Percentiles rank a stretch among this genome's conserved stretches.
phyloP scores from a whole-genome alignment of 2,329 filamentous ascomycete species.

The Geosmithia morbida region DNA sequence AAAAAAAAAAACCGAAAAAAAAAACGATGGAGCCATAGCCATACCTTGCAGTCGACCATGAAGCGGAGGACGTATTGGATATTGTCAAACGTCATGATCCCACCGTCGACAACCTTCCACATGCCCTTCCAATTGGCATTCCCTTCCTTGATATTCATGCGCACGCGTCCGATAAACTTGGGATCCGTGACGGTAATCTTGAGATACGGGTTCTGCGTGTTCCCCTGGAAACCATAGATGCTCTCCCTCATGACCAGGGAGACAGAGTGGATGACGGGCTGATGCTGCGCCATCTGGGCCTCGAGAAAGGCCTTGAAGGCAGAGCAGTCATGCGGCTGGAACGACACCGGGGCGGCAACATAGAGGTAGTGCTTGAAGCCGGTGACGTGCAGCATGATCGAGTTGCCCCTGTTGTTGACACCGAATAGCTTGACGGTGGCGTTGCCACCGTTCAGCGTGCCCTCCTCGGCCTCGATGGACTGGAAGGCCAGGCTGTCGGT shows the following conservation, averaged over 20 bases:
- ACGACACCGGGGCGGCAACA: constrained; percentile 72
- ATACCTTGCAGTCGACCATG: constrained; percentile 89
- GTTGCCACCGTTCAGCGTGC: constrained; percentile 60
- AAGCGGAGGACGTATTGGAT: constrained; percentile 92
- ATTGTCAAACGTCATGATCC: constrained; percentile 85
- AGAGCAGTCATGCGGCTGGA: constrained; percentile 64
- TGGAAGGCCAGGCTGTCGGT: constrained; percentile 74
- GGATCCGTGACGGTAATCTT: constrained; percentile 90
- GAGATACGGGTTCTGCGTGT: constrained; percentile 78
- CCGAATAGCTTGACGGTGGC: constrained; percentile 85
- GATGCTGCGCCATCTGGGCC: constrained; percentile 56
- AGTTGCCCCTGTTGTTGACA: constrained; percentile 72
- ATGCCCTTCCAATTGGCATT: constrained; percentile 80
- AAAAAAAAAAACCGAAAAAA: not conserved
- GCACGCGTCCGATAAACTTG: constrained; percentile 65
- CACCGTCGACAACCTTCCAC: constrained; percentile 58
- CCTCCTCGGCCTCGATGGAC: constrained; percentile 90
- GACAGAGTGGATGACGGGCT: constrained; percentile 65
- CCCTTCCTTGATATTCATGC: constrained; percentile 59
- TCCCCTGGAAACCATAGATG: constrained; percentile 88
- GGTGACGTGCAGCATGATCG: constrained; percentile 86
- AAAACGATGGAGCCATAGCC: too few relatives aligned
- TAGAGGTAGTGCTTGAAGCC: constrained; percentile 96
- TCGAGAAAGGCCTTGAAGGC: constrained; percentile 73
- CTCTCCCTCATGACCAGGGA: constrained; percentile 76